Evolutionary conservation across 140 eudicot species (phyloP).

Genomic region (Senecio squalidus): DNA sequence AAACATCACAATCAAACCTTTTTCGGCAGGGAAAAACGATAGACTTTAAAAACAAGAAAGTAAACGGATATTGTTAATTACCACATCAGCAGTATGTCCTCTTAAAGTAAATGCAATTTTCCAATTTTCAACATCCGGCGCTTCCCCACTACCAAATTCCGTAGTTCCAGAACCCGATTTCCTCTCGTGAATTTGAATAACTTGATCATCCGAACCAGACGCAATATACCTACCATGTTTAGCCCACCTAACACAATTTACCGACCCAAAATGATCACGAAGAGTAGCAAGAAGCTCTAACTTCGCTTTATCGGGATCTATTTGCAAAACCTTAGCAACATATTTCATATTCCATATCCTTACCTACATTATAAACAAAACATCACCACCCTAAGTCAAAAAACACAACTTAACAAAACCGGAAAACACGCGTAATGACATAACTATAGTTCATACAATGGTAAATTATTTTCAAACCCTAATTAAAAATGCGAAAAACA

Average conservation of each 20-base stretch:
- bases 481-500: background rate
- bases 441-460: too few relatives aligned
- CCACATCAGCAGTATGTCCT: conserved; percentile 99
- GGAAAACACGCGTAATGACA: too few relatives aligned
- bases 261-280: conserved; percentile 97
- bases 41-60: background rate
- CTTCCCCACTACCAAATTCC: conserved; percentile 97
- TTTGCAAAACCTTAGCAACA: conserved; percentile 44
- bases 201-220: conserved; percentile 97
- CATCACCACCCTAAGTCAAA: too few relatives aligned
- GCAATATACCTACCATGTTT: conserved; percentile 83
- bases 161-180: conserved; percentile 99
- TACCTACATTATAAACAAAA: conserved; percentile 44
- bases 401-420: too few relatives aligned
- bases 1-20: conserved; percentile 37
- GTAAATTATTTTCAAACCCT: too few relatives aligned
- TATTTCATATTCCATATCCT: conserved; percentile 91
- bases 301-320: conserved; percentile 53
- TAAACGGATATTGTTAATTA: conserved; percentile 29
- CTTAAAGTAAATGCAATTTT: conserved; percentile 83
- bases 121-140: conserved; percentile 98
- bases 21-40: background rate
- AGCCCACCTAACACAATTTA: conserved; percentile 99
- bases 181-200: conserved; percentile 80
- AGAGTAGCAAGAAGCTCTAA: conserved; percentile 91